Evolutionary conservation across 1,139 yeast genomes (phyloP).

Genomic region (Sporopachydermia cereana): DNA sequence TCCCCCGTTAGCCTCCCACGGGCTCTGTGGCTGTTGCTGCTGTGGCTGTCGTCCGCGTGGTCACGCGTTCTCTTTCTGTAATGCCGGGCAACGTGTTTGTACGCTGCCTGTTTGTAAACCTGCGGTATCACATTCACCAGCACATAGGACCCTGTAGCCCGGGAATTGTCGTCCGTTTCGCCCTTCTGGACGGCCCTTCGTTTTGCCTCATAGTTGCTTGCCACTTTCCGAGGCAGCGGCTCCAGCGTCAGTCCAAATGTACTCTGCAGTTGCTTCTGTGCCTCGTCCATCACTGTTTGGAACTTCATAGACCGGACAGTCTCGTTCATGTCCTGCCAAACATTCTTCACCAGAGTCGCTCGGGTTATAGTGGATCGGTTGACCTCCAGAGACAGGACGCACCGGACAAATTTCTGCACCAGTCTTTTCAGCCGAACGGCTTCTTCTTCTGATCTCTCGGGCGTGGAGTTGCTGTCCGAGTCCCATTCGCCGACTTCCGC

Average conservation of each 20-base stretch:
- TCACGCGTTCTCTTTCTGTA: neutral
- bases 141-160: neutral
- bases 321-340: neutral
- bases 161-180: neutral
- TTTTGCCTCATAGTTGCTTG: slow-evolving; percentile 1
- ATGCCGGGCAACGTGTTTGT: neutral
- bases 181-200: slow-evolving; percentile 1
- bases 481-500: neutral
- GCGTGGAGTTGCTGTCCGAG: neutral
- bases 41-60: neutral
- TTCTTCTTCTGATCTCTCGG: neutral
- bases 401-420: neutral
- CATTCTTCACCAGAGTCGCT: neutral
- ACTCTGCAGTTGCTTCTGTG: neutral
- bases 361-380: slow-evolving; percentile 1
- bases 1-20: neutral
- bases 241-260: slow-evolving; percentile 1
- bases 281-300: neutral
- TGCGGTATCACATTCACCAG: neutral
- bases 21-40: neutral
- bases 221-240: neutral
- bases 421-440: neutral
- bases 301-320: neutral
- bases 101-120: neutral
- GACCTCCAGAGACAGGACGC: slow-evolving; percentile 2